Percentiles rank a stretch among this genome's conserved stretches.
Evolutionary conservation across 208 protist species (phyloP).

Genomic region (Acanthamoeba royreba): DNA sequence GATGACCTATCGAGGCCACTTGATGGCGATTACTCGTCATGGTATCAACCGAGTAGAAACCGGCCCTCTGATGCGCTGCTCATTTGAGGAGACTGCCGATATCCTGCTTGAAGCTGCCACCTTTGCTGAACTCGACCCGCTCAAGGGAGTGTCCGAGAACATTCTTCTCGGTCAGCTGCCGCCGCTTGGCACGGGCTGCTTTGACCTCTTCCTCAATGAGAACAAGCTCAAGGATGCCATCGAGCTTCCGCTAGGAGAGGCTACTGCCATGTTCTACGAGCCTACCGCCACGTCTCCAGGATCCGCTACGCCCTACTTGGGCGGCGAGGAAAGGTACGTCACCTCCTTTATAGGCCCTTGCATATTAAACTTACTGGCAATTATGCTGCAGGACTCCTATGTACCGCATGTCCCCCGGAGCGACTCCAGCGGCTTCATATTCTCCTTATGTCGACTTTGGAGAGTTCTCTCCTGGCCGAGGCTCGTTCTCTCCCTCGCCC

Average conservation of each 20-base stretch:
- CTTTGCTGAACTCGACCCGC: constrained; percentile 93
- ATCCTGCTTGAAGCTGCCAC: constrained; percentile 96
- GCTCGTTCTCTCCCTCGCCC: constrained; percentile 68
- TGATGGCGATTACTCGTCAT: constrained; percentile 87
- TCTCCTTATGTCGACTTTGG: background rate
- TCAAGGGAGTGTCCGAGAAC: constrained; percentile 96
- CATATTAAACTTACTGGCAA: background rate
- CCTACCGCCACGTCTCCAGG: background rate
- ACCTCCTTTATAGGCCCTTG: background rate
- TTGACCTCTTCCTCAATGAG: constrained; percentile 95
- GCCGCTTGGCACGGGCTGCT: constrained; percentile 94
- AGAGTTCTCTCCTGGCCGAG: background rate
- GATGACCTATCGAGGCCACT: constrained; percentile 96
- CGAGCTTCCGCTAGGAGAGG: background rate
- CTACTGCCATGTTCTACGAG: background rate
- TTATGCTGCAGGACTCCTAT: background rate
- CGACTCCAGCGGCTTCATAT: background rate
- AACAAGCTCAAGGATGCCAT: constrained; percentile 77
- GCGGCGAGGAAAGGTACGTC: background rate
- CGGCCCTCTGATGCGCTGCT: constrained; percentile 96
- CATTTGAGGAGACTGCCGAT: constrained; percentile 99
- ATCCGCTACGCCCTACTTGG: background rate
- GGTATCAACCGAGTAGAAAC: constrained; percentile 91
- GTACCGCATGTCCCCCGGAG: background rate
- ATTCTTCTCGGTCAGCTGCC: constrained; percentile 97